Evolutionary conservation across 352 stramenopile genomes (phyloP).

Genomic region (Pythium biforme): DNA sequence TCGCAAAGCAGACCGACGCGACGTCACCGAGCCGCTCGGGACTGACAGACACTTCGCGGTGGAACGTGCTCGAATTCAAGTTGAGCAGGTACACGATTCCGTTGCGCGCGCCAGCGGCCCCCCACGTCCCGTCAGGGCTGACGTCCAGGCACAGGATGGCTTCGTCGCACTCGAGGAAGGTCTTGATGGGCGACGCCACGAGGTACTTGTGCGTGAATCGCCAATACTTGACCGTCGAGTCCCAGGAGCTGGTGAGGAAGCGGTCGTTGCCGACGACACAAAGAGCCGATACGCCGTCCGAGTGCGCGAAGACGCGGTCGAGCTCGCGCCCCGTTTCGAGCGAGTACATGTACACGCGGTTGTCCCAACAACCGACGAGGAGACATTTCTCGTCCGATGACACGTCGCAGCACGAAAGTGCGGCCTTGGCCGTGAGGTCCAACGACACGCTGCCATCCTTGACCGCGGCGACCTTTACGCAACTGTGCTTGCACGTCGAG

Average conservation of each 20-base stretch:
- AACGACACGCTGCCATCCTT: constrained; percentile 30
- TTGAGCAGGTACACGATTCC: constrained; percentile 57
- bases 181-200: constrained; percentile 44
- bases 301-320: constrained; percentile 65
- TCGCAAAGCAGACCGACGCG: constrained; percentile 51
- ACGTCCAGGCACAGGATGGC: constrained; percentile 66
- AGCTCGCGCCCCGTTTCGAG: constrained; percentile 46
- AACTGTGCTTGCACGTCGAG: constrained; percentile 69
- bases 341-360: constrained; percentile 77
- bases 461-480: constrained; percentile 50
- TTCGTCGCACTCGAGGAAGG: constrained; percentile 63
- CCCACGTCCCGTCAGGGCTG: constrained; percentile 49
- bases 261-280: constrained; percentile 45
- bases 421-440: constrained; percentile 33
- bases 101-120: constrained; percentile 54
- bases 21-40: constrained; percentile 38
- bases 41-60: constrained; percentile 38
- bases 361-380: constrained; percentile 74
- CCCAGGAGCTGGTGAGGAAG: constrained; percentile 76
- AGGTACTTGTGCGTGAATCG: constrained; percentile 58
- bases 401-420: constrained; percentile 69
- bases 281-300: constrained; percentile 69
- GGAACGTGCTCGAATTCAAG: constrained; percentile 28
- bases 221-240: constrained; percentile 78
- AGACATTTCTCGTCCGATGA: constrained; percentile 61